A percentile compares a stretch with the other conserved stretches of the same genome.
phyloP scores from a whole-genome alignment of 352 stramenopile genomes.

The Globisporangium abappressorium region DNA sequence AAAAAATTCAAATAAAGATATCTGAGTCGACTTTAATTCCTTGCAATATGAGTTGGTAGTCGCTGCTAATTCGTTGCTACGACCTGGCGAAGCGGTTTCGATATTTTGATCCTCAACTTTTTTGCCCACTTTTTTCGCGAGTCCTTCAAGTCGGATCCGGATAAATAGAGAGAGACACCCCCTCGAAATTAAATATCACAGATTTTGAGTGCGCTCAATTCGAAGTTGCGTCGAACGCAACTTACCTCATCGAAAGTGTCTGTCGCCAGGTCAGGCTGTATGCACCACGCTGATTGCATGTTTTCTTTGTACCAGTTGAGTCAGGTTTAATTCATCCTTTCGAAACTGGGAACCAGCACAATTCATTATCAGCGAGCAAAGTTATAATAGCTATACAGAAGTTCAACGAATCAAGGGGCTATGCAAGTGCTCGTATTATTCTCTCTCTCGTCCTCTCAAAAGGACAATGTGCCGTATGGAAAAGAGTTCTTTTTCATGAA shows the following conservation, averaged over 20 bases:
- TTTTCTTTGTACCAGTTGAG: not conserved
- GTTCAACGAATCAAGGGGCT: too few species aligned
- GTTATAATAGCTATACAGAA: not conserved
- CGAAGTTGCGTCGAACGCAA: not conserved
- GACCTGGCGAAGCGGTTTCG: not conserved
- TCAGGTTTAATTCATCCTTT: not conserved
- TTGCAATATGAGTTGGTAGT: not conserved
- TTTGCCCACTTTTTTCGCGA: constrained; percentile 2
- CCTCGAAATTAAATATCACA: not conserved
- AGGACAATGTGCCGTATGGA: too few species aligned
- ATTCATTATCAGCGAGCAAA: not conserved
- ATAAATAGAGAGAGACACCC: not conserved
- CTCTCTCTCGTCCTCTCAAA: not conserved
- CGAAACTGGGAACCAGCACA: not conserved
- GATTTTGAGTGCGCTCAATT: not conserved
- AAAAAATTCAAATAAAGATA: not conserved
- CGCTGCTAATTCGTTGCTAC: constrained; percentile 9
- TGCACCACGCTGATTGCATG: not conserved
- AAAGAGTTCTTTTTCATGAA: constrained; percentile 2
- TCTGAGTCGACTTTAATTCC: not conserved
- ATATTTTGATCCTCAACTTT: constrained; percentile 2
- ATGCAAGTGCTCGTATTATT: not conserved
- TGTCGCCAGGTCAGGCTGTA: not conserved
- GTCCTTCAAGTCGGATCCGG: not conserved
- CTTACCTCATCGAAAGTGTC: not conserved